Evolutionary conservation across 2,329 filamentous ascomycete species (phyloP), one percentile per base, ranked within the genome.

Genomic region (Zymoseptoria crescenta): DNA sequence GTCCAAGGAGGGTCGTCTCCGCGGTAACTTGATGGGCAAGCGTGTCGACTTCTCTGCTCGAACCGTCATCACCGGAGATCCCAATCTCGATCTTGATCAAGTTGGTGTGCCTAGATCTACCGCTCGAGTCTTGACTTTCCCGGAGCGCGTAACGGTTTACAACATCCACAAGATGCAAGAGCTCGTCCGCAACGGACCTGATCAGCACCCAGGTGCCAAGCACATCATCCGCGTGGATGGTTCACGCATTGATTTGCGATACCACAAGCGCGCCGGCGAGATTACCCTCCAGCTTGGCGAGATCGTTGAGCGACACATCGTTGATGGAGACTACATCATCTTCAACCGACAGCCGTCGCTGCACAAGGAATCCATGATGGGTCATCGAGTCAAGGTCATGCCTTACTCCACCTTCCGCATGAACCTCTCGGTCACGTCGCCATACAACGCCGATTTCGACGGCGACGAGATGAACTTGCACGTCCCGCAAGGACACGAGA

Each of bases 281-380:
- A 91, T 96, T 64, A 87, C 87, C 58, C 78, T 99, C 30, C 89
- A 96, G 70, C 96, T 96, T 72, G 95, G 95, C 54, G 97, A 93
- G 93, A 97, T 96, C 73, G 95, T 99, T 41, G 94, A 99, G 77
- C 88, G 94, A 62, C 94, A 99, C 76, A 85, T 99, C 64, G 87
- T 96, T 69, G 91, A 96, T 70, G 93, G 93, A 59, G 94, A 99
- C 75, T 95, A 91, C 66, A 97, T 99, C 76, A 92, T 99, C 71
- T 99, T 99, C 85, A 99, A 99, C 75, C 94, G 94, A 81, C 94
- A 99, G 73, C 94, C 94, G 0, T 99, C 94, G 41, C 81, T 99
- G 70, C 94, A 99, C 82, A 99, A 99, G 76, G 94, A 99, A 74
- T 99, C 94, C 61, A 99, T 99, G 94, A 99, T 99, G 95, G 94